Percentiles rank a stretch among this genome's conserved stretches.
Evolutionary conservation across 2,329 filamentous ascomycete species (phyloP).

Genomic region (Fusarium hainanense): DNA sequence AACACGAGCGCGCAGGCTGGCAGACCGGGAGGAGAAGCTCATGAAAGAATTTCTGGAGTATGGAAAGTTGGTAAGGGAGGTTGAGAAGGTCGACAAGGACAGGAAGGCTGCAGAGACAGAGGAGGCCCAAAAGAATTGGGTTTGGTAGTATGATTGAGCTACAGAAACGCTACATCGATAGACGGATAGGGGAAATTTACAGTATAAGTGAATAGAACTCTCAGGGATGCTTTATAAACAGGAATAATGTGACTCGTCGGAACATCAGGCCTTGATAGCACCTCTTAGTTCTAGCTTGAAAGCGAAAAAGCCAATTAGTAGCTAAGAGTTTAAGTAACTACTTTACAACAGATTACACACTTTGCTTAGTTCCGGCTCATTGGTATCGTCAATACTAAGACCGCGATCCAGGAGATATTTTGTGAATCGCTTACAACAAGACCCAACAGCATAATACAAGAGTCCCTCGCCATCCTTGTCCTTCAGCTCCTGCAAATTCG

Average conservation of each 20-base stretch:
- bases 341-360: too few species aligned
- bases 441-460: slow-evolving; percentile 1
- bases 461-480: background rate
- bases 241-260: fast-evolving
- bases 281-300: background rate
- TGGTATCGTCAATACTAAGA: background rate
- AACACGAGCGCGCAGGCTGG: background rate
- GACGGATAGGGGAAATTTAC: fast-evolving
- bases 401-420: background rate
- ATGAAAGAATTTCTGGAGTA: background rate
- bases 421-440: background rate
- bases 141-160: background rate
- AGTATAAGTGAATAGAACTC: background rate
- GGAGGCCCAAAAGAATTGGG: background rate
- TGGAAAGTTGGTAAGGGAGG: background rate
- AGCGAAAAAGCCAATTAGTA: too few species aligned
- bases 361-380: background rate
- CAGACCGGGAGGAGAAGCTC: background rate
- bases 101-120: background rate
- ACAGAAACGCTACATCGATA: background rate
- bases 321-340: too few species aligned
- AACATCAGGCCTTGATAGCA: background rate
- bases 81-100: background rate
- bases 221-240: fast-evolving
- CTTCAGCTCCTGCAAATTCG: background rate